Conservation (phyloP, 345 rosid species). For the Zanthoxylum bungeanum region DNA sequence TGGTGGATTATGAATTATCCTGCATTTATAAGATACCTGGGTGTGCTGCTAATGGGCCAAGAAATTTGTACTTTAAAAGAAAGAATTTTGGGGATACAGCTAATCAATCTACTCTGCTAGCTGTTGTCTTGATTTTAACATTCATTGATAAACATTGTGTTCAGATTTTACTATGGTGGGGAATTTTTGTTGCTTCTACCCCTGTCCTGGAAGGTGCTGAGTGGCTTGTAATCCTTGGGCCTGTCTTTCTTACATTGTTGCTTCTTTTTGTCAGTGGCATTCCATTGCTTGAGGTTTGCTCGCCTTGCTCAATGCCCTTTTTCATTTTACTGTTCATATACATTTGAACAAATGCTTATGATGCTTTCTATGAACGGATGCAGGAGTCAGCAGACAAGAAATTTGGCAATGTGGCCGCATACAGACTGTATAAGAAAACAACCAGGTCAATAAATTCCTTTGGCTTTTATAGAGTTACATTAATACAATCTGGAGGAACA, state of each 20-base stretch:
- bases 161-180: conserved; percentile 95
- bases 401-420: conserved; percentile 57
- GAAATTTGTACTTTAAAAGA: not conserved
- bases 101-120: not conserved
- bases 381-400: conserved; percentile 90
- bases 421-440: conserved; percentile 63
- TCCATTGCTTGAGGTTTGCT: conserved; percentile 86
- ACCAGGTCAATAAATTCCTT: conserved; percentile 49
- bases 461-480: not conserved
- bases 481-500: not conserved
- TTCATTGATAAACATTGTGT: conserved; percentile 1
- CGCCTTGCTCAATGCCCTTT: not conserved
- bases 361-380: conserved; percentile 3
- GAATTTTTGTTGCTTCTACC: conserved; percentile 66
- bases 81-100: not conserved
- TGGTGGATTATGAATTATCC: not conserved
- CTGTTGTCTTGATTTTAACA: not conserved
- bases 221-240: conserved; percentile 85
- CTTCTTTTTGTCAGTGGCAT: conserved; percentile 89
- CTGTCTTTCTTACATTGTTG: conserved; percentile 72
- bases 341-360: not conserved
- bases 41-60: not conserved
- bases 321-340: not conserved
- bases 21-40: not conserved
- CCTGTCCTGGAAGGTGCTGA: conserved; percentile 74